Conservation (phyloP, 345 rosid genomes). For the Cardamine occulta region DNA sequence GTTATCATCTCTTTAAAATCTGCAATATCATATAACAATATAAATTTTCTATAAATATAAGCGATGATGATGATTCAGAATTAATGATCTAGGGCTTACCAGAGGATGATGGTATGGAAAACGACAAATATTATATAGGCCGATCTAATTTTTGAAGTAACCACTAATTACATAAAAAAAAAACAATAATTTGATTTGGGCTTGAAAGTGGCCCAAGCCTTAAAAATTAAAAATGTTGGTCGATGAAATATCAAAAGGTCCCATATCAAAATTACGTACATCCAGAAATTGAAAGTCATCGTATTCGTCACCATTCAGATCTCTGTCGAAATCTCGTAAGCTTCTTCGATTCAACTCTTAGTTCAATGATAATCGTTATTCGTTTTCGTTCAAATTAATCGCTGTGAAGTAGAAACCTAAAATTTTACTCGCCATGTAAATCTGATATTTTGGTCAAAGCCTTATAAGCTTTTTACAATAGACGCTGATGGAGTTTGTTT, state of each 20-base stretch:
- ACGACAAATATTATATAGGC: no score
- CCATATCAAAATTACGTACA: not conserved
- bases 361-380: not conserved
- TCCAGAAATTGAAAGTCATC: not conserved
- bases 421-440: not conserved
- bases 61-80: no score
- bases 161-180: not conserved
- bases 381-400: not conserved
- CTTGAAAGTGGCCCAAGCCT: slow-evolving; percentile 15
- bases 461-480: not conserved
- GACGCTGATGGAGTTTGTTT: slow-evolving; percentile 5
- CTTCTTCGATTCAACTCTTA: not conserved
- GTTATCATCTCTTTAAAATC: not conserved
- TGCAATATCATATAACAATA: not conserved
- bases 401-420: not conserved
- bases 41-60: no score
- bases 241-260: not conserved
- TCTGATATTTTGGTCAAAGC: not conserved
- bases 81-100: not conserved
- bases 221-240: not conserved
- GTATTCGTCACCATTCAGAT: not conserved
- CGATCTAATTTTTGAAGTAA: no score
- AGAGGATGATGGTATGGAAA: not conserved
- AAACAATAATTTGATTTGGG: not conserved
- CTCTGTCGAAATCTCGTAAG: slow-evolving; percentile 21